Evolutionary conservation across 2,329 filamentous ascomycete genomes (phyloP), one percentile per base, ranked within the genome.

Genomic region (Xenosphaeropsis pyriputrescens): DNA sequence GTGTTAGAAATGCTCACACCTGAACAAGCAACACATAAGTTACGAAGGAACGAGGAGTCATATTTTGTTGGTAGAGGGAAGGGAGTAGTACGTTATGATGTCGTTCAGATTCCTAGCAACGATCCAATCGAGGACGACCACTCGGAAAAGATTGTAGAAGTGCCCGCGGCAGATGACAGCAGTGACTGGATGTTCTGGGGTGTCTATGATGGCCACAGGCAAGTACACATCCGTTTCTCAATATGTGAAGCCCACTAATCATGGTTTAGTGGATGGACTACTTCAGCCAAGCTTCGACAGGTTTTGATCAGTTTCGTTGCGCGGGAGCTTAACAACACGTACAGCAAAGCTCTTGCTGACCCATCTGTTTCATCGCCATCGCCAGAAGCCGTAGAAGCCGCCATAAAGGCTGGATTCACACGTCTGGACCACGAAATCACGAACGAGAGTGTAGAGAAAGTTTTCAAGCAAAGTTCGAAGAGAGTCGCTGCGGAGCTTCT

Each of bases 121-220:
- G 85, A 93, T 50, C 91, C 91, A 0, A 98, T 98, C 41, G 91
- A 98, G 62, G 91, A 98, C 53, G 93, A 98, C 54, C 91, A 98
- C 55, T 84, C 88, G 37, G 91, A 98, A 63, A 93, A 94, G 70
- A 95, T 96, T 51, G 85, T 98, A 34, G 85, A 96, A 58, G 75
- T 95, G 7, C 55, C 26, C 57, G 68, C 29, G 5, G 26, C 31
- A 7, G 67, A 70, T 13, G 46, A 67, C 14, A 75, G 68, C 41
- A 84, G 73, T 43, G 93, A 98, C 59, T 98, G 91, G 91, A 96
- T 96, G 86, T 98, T 98, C 58, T 98, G 93, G 91, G 91, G 88
- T 41, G 88, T 98, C 14, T 98, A 96, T 58, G 91, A 98, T 55
- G 91, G 91, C 1, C 91, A 98, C 60, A 85, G 84, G 85, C 89